Conservation (phyloP, 169 alveolate genomes). For the Amoebophrya sp. region DNA sequence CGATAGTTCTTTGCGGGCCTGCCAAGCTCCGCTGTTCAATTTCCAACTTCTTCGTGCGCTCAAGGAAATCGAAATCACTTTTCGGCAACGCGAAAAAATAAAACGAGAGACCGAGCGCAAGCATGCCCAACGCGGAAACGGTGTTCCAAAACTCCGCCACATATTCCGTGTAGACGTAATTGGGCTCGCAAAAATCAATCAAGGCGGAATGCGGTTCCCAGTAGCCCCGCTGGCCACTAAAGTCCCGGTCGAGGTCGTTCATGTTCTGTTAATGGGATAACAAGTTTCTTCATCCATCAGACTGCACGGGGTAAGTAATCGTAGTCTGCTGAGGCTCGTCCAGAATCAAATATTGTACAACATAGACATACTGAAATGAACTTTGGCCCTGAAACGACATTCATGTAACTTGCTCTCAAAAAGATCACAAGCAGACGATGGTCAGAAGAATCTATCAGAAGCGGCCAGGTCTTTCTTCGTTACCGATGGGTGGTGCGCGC, state of each 20-base stretch:
- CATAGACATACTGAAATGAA: no score
- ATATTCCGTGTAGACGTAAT: not conserved
- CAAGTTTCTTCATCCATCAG: no score
- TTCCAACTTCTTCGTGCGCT: not conserved
- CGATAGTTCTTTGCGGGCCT: not conserved
- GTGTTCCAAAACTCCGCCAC: not conserved
- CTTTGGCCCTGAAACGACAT: no score
- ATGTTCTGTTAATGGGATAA: no score
- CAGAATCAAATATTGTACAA: no score
- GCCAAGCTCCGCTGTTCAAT: not conserved
- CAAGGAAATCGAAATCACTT: not conserved
- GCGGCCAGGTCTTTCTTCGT: no score
- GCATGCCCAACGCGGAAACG: not conserved
- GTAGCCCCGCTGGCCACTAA: not conserved
- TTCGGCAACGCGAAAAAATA: not conserved
- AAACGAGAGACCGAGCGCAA: not conserved
- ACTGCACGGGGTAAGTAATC: no score
- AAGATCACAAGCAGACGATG: no score
- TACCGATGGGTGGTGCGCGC: no score
- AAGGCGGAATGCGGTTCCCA: not conserved
- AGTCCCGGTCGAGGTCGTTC: not conserved
- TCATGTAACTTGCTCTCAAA: no score
- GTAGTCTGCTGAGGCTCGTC: no score
- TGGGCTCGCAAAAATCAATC: conserved; percentile 3
- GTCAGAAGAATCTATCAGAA: no score